Evolutionary conservation across 108 stramenopile species (phyloP), one percentile per base, ranked within the genome.

Genomic region (Parietichytrium sp.): DNA sequence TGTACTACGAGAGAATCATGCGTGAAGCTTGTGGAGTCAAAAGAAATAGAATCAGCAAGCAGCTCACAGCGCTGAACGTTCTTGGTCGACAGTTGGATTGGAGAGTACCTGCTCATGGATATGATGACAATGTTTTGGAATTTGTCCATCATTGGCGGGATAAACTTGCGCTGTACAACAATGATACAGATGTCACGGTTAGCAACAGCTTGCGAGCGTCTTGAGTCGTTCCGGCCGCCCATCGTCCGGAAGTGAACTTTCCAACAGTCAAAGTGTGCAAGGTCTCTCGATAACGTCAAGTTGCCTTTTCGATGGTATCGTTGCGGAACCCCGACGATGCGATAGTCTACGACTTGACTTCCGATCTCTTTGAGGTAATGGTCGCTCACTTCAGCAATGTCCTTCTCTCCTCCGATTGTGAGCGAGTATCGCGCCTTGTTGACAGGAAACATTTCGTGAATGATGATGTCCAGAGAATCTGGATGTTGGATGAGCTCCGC

Each of bases 61-160:
- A 15, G 29, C 3, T 72, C 61, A n/a, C n/a, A n/a, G n/a, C n/a
- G n/a, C n/a, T n/a, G n/a, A n/a, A n/a, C n/a, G n/a, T n/a, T n/a
- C n/a, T n/a, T n/a, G n/a, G n/a, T n/a, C n/a, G n/a, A n/a, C n/a
- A n/a, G n/a, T n/a, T n/a, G n/a, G n/a, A n/a, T n/a, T n/a, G n/a
- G n/a, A 10, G 45, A 13, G 45, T 47, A 45, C 2, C 38, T 10
- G 16, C 42, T 16, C 33, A 72, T 38, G n/a, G 33, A 45, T n/a
- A 72, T 36, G 45, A 72, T 27, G 10, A 45, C 61, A 10, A 38
- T 38, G 6, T 33, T 72, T 42, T 72, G 61, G 29, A 72, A 38
- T 10, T 72, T 33, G 2, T 72, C 61, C 61, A 72, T 72, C 10
- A 45, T 72, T 6, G 61, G 61, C 20, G 61, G 61, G 45, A 72